Base-by-base conservation (phyloP, 1,284 basidiomycete species). In the Ceratobasidium sp. region DNA sequence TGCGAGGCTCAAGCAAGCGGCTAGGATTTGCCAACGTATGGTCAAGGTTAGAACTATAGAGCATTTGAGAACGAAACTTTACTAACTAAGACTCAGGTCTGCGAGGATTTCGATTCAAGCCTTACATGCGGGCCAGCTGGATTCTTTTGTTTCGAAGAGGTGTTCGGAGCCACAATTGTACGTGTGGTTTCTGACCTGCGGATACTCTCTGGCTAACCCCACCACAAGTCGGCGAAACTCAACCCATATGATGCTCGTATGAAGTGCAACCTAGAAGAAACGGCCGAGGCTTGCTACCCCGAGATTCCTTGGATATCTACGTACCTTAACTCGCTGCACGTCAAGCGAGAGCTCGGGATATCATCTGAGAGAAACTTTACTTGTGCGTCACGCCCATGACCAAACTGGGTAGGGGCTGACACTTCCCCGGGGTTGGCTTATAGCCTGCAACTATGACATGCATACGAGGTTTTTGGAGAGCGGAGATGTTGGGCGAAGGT, bases 271-370 rank as follows among this genome's bases (percentile, higher is more conserved):
- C 86, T 86, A 68, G 83, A 86, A 76, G 85, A 85, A 79, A 88
- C 89, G 81, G 84, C 84, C 44, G 81, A 81, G 60, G 82, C 86
- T 3, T 86, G 85, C 81, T 87, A 86, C 83, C 80, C 81, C 76
- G 84, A 90, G 82, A 88, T 89, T 86, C 85, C 85, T 46, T 89
- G 87, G 87, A 88, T 88, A 81, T 86, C 88, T 82, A 85, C 83
- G 7, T 88, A 86, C 83, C 82, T 88, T 70, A 87, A 87, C 82
- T 82, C 83, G 77, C 84, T 86, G 3, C 86, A 86, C 18, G 83
- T 89, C 81, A 89, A 89, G 86, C 83, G 85, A 69, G 84, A 87
- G 79, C 86, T 90, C 71, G 89, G 89, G 53, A 88, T 87, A 6
- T 80, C 82, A n/a, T 81, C 86, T 76, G 83, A 86, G 26, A 39